Percentiles rank a stretch among this genome's conserved stretches.
Conservation (phyloP, 1,284 basidiomycete genomes). For the Naganishia albida region DNA sequence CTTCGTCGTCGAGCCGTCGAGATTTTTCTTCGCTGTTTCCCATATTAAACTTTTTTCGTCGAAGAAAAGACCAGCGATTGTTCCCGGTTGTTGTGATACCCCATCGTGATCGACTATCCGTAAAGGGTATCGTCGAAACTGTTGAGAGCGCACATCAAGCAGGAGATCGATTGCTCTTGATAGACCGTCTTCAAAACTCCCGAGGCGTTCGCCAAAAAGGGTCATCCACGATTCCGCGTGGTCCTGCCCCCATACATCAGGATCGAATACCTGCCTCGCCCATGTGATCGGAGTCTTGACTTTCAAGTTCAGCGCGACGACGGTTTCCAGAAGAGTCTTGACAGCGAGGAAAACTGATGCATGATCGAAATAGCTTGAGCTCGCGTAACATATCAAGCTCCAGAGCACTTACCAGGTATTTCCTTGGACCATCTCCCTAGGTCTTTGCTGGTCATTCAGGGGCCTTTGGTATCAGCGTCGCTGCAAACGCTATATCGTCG, state of each 20-base stretch:
- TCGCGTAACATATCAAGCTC: not conserved
- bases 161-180: not conserved
- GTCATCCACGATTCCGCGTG: not conserved
- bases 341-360: slow-evolving; percentile 3
- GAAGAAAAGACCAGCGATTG: slow-evolving; percentile 1
- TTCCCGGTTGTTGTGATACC: not conserved
- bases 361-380: not conserved
- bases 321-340: not conserved
- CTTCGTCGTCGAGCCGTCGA: not conserved
- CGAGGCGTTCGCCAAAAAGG: not conserved
- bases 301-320: not conserved
- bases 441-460: too few species aligned
- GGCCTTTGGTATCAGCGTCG: too few species aligned
- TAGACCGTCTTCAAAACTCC: not conserved
- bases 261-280: not conserved
- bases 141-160: slow-evolving; percentile 1
- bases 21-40: not conserved
- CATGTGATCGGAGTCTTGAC: not conserved
- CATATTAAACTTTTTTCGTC: slow-evolving; percentile 13
- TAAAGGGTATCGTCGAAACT: not conserved
- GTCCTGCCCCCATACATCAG: not conserved
- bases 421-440: slow-evolving; percentile 5
- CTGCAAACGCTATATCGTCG: too few species aligned
- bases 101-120: not conserved
- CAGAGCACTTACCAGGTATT: not conserved